phyloP scores from a whole-genome alignment of 192 early-diverging fungal genomes.

The Backusella morwellensis region DNA sequence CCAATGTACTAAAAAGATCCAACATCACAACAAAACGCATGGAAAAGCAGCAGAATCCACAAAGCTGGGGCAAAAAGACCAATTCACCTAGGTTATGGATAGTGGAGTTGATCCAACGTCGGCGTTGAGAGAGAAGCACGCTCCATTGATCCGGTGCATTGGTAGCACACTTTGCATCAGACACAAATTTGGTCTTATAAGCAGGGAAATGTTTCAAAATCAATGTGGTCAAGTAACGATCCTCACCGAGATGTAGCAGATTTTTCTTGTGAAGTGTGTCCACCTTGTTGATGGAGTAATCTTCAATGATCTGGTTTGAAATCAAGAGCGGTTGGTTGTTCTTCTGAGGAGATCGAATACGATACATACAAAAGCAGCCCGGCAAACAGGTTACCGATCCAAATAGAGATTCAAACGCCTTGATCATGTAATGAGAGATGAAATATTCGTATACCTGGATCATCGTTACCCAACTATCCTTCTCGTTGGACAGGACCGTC shows the following conservation, averaged over 20 bases:
- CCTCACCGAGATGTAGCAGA: constrained; percentile 95
- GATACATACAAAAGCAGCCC: constrained; percentile 99
- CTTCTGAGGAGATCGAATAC: constrained; percentile 83
- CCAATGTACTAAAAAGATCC: constrained; percentile 89
- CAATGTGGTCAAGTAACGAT: constrained; percentile 91
- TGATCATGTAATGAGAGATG: constrained; percentile 93
- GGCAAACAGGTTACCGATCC: constrained; percentile 96
- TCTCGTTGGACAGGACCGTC: constrained; percentile 88
- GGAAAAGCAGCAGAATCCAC: constrained; percentile 95
- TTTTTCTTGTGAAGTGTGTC: constrained; percentile 99
- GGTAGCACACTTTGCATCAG: constrained; percentile 90
- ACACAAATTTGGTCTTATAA: constrained; percentile 88
- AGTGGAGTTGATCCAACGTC: constrained; percentile 99
- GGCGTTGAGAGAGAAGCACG: constrained; percentile 94
- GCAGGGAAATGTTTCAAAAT: constrained; percentile 97
- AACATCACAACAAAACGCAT: constrained; percentile 96
- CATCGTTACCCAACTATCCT: constrained; percentile 93
- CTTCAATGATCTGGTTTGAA: constrained; percentile 82
- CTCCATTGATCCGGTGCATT: constrained; percentile 91
- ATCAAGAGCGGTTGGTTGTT: constrained; percentile 83
- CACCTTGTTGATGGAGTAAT: constrained; percentile 93
- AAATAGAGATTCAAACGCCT: constrained; percentile 97
- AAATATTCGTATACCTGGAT: constrained; percentile 99
- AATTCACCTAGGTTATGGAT: constrained; percentile 97
- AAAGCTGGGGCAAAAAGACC: constrained; percentile 87